phyloP scores from a whole-genome alignment of 2,329 filamentous ascomycete species.

The Fusarium nematophilum region DNA sequence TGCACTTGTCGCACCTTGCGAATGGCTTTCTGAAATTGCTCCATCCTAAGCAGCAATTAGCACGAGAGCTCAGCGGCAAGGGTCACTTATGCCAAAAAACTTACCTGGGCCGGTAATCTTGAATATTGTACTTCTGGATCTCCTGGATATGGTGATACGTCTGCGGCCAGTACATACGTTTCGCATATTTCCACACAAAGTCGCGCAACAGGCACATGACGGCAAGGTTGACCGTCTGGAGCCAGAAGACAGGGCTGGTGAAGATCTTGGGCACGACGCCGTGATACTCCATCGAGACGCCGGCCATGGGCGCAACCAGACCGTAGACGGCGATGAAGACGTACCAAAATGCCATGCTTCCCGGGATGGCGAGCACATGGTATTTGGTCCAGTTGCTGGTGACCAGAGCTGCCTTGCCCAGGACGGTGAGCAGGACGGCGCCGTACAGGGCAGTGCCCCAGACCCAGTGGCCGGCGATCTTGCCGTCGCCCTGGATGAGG shows the following conservation, averaged over 20 bases:
- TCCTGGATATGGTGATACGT: conserved; percentile 99
- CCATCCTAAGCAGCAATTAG: conserved; percentile 75
- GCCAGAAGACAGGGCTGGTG: conserved; percentile 86
- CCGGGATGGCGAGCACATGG: conserved; percentile 93
- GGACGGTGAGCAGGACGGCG: conserved; percentile 89
- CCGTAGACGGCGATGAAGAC: conserved; percentile 90
- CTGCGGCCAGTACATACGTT: conserved; percentile 96
- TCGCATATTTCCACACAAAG: conserved; percentile 96
- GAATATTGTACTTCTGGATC: conserved; percentile 99
- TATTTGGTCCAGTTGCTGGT: conserved; percentile 99
- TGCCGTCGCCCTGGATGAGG: conserved; percentile 81
- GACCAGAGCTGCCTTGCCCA: conserved; percentile 93
- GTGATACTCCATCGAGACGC: conserved; percentile 84
- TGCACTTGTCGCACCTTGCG: conserved; percentile 98
- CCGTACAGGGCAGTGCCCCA: conserved; percentile 98
- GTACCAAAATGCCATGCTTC: conserved; percentile 92
- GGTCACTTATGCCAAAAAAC: conserved; percentile 47
- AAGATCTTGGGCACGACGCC: conserved; percentile 87
- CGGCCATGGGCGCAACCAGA: conserved; percentile 83
- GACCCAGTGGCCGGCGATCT: conserved; percentile 92
- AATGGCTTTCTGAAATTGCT: conserved; percentile 99
- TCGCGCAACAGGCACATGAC: conserved; percentile 86
- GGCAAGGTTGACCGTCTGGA: conserved; percentile 85
- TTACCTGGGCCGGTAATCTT: conserved; percentile 95
- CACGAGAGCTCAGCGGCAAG: not conserved